Conservation (phyloP, 805 yeast genomes). For the Ogataea neopini region DNA sequence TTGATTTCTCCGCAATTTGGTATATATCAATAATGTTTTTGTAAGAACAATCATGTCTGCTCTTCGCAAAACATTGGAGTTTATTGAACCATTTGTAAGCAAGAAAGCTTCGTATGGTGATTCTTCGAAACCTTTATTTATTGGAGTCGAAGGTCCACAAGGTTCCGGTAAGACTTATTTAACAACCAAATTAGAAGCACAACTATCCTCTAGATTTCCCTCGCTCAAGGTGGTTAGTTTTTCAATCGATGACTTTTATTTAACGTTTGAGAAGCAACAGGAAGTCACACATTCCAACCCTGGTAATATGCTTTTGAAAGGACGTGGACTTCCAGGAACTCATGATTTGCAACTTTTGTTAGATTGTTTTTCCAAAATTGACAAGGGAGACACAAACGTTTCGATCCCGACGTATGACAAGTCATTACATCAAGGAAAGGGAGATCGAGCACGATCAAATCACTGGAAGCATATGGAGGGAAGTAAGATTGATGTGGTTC, state of each 20-base stretch:
- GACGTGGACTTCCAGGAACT: slow-evolving; percentile 93
- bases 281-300: slow-evolving; percentile 40
- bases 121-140: slow-evolving; percentile 37
- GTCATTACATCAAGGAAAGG: slow-evolving; percentile 66
- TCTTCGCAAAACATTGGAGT: slow-evolving; percentile 24
- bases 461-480: slow-evolving; percentile 39
- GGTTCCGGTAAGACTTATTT: slow-evolving; percentile 76
- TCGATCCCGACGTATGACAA: slow-evolving; percentile 77
- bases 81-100: slow-evolving; percentile 32
- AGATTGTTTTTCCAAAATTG: slow-evolving; percentile 37
- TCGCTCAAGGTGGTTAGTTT: slow-evolving; percentile 44
- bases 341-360: slow-evolving; percentile 65
- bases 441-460: slow-evolving; percentile 59
- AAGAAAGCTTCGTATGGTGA: slow-evolving; percentile 20
- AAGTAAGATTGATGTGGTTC: slow-evolving; percentile 57
- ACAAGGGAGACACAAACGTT: slow-evolving; percentile 30
- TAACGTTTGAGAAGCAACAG: slow-evolving; percentile 62
- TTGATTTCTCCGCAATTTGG: slow-evolving; percentile 3
- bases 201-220: slow-evolving; percentile 39
- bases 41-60: slow-evolving; percentile 20
- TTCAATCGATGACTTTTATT: slow-evolving; percentile 87
- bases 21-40: neutral
- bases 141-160: slow-evolving; percentile 71
- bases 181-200: slow-evolving; percentile 41
- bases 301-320: slow-evolving; percentile 50